Evolutionary conservation across 2,329 filamentous ascomycete species (phyloP).

Genomic region (Penicillium sp.): DNA sequence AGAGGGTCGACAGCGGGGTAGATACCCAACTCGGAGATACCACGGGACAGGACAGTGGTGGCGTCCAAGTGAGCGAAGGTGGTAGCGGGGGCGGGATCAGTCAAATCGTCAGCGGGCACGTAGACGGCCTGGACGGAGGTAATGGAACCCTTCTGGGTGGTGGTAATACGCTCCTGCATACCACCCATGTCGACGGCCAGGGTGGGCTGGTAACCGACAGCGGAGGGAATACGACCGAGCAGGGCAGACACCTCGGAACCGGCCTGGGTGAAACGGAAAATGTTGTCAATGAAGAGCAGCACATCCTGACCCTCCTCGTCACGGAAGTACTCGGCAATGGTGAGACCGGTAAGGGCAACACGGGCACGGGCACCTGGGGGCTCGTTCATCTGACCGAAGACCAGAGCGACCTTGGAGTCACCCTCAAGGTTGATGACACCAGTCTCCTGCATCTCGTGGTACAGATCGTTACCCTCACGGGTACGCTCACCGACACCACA

Average conservation of each 20-base stretch:
- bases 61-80: conserved; percentile 99
- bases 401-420: conserved; percentile 98
- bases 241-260: conserved; percentile 99
- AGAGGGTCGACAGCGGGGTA: conserved; percentile 99
- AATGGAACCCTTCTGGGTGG: conserved; percentile 98
- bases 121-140: conserved; percentile 99
- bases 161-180: conserved; percentile 99
- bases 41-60: conserved; percentile 99
- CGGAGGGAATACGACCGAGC: conserved; percentile 98
- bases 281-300: conserved; percentile 99
- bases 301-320: conserved; percentile 86
- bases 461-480: conserved; percentile 99
- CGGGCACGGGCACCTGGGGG: conserved; percentile 98
- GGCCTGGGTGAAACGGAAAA: conserved; percentile 99
- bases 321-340: conserved; percentile 73
- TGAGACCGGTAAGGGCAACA: conserved; percentile 91
- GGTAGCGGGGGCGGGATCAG: conserved; percentile 97
- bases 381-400: conserved; percentile 99
- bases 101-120: conserved; percentile 99
- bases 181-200: conserved; percentile 98
- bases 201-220: conserved; percentile 99
- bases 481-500: conserved; percentile 99
- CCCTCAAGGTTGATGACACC: conserved; percentile 99
- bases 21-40: conserved; percentile 99
- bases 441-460: conserved; percentile 99